phyloP scores from a whole-genome alignment of 176 grass and related monocot species.

The Triticum aestivum region DNA sequence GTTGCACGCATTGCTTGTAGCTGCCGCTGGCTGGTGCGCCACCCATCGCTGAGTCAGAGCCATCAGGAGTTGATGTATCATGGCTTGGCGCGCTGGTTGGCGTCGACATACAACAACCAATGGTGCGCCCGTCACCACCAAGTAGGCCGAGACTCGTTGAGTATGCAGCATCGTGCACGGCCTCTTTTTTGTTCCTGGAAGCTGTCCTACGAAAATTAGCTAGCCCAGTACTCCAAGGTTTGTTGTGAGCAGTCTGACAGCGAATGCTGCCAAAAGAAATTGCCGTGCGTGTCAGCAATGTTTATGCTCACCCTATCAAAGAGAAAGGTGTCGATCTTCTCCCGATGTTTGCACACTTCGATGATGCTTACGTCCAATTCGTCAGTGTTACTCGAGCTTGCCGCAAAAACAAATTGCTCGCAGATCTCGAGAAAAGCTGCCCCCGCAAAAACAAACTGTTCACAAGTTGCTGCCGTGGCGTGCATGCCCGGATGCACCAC shows the following conservation, averaged over 20 bases:
- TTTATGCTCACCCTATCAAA: too few relatives aligned
- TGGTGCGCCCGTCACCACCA: conserved; percentile 5
- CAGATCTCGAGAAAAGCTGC: conserved; percentile 37
- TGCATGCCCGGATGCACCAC: conserved; percentile 12
- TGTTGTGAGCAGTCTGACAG: background rate
- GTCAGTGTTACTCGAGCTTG: background rate
- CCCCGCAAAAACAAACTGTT: conserved; percentile 2
- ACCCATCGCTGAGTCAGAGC: too few relatives aligned
- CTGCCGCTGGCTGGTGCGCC: too few relatives aligned
- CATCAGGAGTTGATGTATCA: background rate
- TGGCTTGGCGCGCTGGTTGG: background rate
- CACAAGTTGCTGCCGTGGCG: background rate
- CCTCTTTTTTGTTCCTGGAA: background rate
- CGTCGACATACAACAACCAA: background rate
- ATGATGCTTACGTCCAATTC: background rate
- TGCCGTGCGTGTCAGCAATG: background rate
- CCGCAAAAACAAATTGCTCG: background rate
- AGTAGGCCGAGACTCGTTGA: background rate
- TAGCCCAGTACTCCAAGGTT: background rate
- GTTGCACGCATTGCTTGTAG: too few relatives aligned
- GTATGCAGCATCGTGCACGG: background rate
- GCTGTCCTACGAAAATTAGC: background rate
- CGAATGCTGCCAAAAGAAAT: background rate
- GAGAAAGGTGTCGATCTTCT: background rate
- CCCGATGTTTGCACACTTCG: background rate